A percentile compares a stretch with the other conserved stretches of the same genome.
phyloP scores from a whole-genome alignment of 2,329 filamentous ascomycete genomes.

The Metarhizium brunneum region DNA sequence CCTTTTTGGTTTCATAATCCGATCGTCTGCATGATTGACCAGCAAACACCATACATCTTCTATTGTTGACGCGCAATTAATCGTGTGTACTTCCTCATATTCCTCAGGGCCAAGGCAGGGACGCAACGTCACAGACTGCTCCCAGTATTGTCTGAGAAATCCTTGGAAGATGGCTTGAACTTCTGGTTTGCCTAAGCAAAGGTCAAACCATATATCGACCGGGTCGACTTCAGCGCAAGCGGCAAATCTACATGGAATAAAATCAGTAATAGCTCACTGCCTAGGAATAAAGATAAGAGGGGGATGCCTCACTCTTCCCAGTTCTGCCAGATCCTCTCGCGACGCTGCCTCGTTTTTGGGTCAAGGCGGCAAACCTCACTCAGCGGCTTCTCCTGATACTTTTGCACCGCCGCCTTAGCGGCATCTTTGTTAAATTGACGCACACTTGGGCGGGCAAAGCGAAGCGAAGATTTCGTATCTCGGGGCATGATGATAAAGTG shows the following conservation, averaged over 20 bases:
- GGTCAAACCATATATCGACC: conserved; percentile 1
- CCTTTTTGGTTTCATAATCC: conserved; percentile 1
- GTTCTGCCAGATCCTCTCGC: conserved; percentile 2
- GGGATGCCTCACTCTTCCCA: conserved; percentile 2
- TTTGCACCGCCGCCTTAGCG: not conserved
- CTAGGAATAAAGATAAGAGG: not conserved
- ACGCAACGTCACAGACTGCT: not conserved
- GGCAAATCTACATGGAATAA: conserved; percentile 1
- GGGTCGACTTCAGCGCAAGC: not conserved
- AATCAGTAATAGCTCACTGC: not conserved
- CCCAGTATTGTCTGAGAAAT: conserved; percentile 1
- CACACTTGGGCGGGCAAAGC: not conserved
- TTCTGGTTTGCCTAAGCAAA: not conserved
- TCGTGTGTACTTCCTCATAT: conserved; percentile 3
- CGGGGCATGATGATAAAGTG: not conserved
- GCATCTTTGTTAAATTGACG: not conserved
- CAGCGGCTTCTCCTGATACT: conserved; percentile 1
- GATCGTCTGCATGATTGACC: conserved; percentile 1
- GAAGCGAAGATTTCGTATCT: not conserved
- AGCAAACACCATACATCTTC: conserved; percentile 1
- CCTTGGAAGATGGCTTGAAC: not conserved
- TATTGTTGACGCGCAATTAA: not conserved
- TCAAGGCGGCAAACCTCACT: conserved; percentile 1
- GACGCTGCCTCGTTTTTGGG: conserved; percentile 2
- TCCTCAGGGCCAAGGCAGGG: conserved; percentile 5